Evolutionary conservation across 257 asterid species (phyloP).

Genomic region (Fraxinus quadrangulata): DNA sequence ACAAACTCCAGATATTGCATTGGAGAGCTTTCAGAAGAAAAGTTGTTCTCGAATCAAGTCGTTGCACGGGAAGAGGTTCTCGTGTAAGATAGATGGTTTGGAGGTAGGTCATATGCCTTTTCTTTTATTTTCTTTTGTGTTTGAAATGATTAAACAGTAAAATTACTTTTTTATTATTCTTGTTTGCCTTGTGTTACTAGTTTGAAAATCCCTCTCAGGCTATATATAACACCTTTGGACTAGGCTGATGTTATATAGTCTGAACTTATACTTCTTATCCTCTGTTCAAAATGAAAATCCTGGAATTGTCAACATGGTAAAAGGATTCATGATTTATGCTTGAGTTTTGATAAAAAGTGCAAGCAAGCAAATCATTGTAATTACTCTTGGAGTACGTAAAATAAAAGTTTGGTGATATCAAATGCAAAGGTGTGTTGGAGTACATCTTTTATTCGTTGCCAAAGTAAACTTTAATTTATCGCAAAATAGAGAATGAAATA

Average conservation of each 20-base stretch:
- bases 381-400: neutral
- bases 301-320: neutral
- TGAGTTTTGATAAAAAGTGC: neutral
- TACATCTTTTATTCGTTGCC: neutral
- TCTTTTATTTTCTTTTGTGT: neutral
- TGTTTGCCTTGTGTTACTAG: neutral
- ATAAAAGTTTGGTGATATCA: neutral
- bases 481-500: neutral
- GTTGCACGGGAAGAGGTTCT: slow-evolving; percentile 79
- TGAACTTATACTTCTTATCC: neutral
- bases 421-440: neutral
- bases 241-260: neutral
- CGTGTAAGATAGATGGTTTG: slow-evolving; percentile 82
- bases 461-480: neutral
- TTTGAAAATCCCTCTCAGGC: neutral
- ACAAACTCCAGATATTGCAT: slow-evolving; percentile 88
- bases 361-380: neutral
- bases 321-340: neutral
- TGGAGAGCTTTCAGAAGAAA: slow-evolving; percentile 87
- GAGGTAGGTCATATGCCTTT: slow-evolving; percentile 52
- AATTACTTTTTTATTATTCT: neutral
- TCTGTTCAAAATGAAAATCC: neutral
- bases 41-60: slow-evolving; percentile 54
- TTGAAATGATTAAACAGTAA: slow-evolving; percentile 3
- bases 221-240: neutral